phyloP scores from a whole-genome alignment of 208 protist species.

The Crithidia mellificae region DNA sequence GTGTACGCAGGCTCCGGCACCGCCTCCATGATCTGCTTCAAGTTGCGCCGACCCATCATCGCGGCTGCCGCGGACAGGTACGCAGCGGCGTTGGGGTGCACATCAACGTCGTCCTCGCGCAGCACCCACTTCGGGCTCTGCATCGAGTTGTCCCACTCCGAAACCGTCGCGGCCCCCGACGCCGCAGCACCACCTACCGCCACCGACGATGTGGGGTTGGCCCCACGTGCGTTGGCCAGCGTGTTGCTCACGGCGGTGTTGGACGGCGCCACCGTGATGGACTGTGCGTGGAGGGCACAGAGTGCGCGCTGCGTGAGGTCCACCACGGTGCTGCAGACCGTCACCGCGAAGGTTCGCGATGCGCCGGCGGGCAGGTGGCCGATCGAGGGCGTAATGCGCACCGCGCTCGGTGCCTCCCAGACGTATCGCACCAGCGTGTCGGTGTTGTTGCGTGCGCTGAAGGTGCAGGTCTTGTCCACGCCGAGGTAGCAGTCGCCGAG shows the following conservation, averaged over 20 bases:
- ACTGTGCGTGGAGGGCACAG: slow-evolving; percentile 32
- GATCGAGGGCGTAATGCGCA: slow-evolving; percentile 44
- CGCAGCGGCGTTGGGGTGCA: slow-evolving; percentile 14
- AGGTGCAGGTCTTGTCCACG: slow-evolving; percentile 56
- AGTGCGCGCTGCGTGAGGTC: slow-evolving; percentile 21
- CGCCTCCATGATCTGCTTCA: slow-evolving; percentile 76
- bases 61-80: slow-evolving; percentile 23
- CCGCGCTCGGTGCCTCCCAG: slow-evolving; percentile 47
- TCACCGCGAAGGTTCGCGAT: slow-evolving; percentile 48
- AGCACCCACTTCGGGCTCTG: slow-evolving; percentile 67
- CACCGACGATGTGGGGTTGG: background rate
- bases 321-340: slow-evolving; percentile 35
- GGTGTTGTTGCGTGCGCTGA: slow-evolving; percentile 89
- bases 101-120: slow-evolving; percentile 33
- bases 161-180: background rate
- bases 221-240: background rate
- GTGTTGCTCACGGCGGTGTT: background rate
- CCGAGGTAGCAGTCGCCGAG: slow-evolving; percentile 88
- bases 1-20: slow-evolving; percentile 70
- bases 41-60: slow-evolving; percentile 49
- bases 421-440: slow-evolving; percentile 73
- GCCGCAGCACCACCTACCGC: no score
- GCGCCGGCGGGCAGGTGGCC: slow-evolving; percentile 67
- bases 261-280: slow-evolving; percentile 20
- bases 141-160: slow-evolving; percentile 74